These are phyloP conservation scores for Hypoxylon trugodes DNA, from an alignment of 495 filamentous ascomycete genomes.

Conservation along the genomic window DNA sequence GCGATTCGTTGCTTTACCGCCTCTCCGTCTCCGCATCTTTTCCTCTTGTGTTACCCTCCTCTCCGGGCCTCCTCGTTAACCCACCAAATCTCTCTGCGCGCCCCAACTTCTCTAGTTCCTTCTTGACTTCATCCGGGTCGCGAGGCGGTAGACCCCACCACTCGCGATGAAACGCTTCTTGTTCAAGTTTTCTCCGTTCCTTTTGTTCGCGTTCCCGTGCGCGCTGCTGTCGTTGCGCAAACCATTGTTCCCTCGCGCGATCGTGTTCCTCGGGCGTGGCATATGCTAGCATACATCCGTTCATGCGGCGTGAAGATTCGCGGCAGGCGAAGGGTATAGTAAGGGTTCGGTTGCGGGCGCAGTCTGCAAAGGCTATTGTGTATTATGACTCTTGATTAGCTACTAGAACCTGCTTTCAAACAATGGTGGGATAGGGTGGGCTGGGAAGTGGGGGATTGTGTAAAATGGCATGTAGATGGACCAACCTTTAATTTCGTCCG, in stretches of 20 bases:
- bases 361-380: slow-evolving; percentile 81
- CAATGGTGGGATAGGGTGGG: background rate
- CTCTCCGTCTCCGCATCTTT: slow-evolving; percentile 15
- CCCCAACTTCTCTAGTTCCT: slow-evolving; percentile 51
- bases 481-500: slow-evolving; percentile 85
- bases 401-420: background rate
- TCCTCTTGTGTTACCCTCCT: slow-evolving; percentile 6
- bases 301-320: slow-evolving; percentile 81
- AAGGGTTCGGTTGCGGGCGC: slow-evolving; percentile 84
- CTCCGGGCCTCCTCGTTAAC: slow-evolving; percentile 30
- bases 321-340: slow-evolving; percentile 87
- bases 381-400: slow-evolving; percentile 1
- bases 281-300: slow-evolving; percentile 87
- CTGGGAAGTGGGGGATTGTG: background rate
- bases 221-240: slow-evolving; percentile 73
- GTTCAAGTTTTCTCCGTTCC: slow-evolving; percentile 60
- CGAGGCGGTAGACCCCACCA: slow-evolving; percentile 66
- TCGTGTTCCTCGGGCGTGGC: slow-evolving; percentile 87
- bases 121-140: slow-evolving; percentile 51
- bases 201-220: slow-evolving; percentile 68
- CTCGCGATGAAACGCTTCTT: slow-evolving; percentile 65
- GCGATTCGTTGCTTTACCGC: background rate
- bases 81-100: slow-evolving; percentile 52
- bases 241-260: slow-evolving; percentile 93
- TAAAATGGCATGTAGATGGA: slow-evolving; percentile 6